Percentiles rank a stretch among this genome's conserved stretches.
Evolutionary conservation across 202 grass and related monocot species (phyloP).

Genomic region (Musa balbisiana): DNA sequence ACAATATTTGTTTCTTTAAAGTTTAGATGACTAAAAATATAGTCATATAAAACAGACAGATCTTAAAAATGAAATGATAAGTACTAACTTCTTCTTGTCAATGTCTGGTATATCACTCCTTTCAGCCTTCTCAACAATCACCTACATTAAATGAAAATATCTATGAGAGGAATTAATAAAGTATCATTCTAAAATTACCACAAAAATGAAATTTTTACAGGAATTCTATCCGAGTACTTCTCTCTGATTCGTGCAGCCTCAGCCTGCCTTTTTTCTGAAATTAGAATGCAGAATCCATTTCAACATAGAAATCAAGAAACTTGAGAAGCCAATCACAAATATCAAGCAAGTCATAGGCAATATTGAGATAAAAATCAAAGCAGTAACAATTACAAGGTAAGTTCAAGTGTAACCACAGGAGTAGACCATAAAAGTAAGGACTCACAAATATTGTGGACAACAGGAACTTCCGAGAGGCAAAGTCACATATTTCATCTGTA

Average conservation of each 20-base stretch:
- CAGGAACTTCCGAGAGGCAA: neutral
- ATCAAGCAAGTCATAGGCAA: neutral
- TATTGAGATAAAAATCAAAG: neutral
- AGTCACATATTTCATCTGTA: neutral
- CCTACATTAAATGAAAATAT: slow-evolving; percentile 45
- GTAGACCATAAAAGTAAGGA: neutral
- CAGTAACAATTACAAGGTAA: neutral
- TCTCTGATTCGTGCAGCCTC: slow-evolving; percentile 69
- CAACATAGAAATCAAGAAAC: neutral
- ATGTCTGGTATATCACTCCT: slow-evolving; percentile 88
- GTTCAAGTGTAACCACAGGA: neutral
- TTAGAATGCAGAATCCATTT: slow-evolving; percentile 1
- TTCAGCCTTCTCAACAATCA: slow-evolving; percentile 94
- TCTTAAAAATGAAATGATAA: neutral
- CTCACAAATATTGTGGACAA: neutral
- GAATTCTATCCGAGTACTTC: slow-evolving; percentile 67
- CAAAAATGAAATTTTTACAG: slow-evolving; percentile 35
- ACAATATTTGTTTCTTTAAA: neutral
- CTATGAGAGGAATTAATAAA: neutral
- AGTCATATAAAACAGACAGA: neutral
- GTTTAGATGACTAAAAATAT: neutral
- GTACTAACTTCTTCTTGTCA: slow-evolving; percentile 91
- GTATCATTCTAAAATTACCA: neutral
- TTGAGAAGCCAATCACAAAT: neutral
- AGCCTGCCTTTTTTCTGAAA: slow-evolving; percentile 66